These are phyloP conservation scores for Musa beccarii DNA, from an alignment of 176 grass and related monocot species.

Conservation along the genomic window DNA sequence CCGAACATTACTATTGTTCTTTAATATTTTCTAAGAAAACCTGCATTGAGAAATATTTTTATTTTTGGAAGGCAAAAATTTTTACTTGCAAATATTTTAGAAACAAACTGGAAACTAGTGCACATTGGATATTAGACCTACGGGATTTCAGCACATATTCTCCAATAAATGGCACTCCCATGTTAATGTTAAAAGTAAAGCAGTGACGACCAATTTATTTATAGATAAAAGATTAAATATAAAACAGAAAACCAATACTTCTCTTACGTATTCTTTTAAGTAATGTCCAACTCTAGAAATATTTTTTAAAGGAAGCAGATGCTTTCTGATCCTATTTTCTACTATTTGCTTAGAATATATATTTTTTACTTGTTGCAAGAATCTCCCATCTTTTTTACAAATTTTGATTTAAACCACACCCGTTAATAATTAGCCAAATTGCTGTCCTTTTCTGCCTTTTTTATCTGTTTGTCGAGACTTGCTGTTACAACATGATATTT, in stretches of 20 bases:
- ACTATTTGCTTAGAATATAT: background rate
- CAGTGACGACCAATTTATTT: too few species aligned
- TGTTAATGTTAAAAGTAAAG: background rate
- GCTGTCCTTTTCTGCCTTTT: background rate
- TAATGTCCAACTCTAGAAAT: too few species aligned
- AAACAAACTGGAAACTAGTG: background rate
- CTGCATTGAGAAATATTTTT: too few species aligned
- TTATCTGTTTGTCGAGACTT: background rate
- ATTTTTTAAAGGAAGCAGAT: too few species aligned
- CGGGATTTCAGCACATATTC: background rate
- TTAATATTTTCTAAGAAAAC: too few species aligned
- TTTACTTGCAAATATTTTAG: background rate
- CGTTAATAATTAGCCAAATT: background rate
- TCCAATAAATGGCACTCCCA: background rate
- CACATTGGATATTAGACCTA: background rate
- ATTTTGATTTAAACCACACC: background rate
- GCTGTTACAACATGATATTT: background rate
- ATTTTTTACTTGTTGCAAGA: background rate
- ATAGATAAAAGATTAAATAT: too few species aligned
- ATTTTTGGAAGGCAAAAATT: too few species aligned
- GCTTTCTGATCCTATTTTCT: too few species aligned
- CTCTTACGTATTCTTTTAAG: too few species aligned
- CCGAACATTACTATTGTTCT: too few species aligned
- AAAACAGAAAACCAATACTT: too few species aligned
- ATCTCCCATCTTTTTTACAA: background rate